Conservation (phyloP, 2,329 filamentous ascomycete species). For the Fusarium tricinctum region DNA sequence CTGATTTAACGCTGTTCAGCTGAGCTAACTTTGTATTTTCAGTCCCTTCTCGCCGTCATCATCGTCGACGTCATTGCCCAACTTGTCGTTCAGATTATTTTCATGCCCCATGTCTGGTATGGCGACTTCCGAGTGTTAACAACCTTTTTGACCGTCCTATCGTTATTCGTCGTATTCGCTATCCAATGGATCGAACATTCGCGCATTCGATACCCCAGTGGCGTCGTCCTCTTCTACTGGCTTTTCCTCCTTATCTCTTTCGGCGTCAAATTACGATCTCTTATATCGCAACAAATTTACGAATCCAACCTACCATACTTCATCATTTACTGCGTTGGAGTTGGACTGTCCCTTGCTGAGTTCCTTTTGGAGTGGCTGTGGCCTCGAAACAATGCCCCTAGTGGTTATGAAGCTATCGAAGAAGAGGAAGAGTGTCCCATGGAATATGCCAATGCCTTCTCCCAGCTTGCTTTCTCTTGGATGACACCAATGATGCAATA, state of each 20-base stretch:
- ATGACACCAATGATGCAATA: slow-evolving; percentile 99
- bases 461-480: slow-evolving; percentile 94
- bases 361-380: slow-evolving; percentile 89
- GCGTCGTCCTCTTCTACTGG: slow-evolving; percentile 93
- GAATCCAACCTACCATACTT: slow-evolving; percentile 79
- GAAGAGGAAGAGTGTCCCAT: slow-evolving; percentile 77
- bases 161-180: slow-evolving; percentile 79
- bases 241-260: slow-evolving; percentile 84
- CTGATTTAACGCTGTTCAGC: slow-evolving; percentile 8
- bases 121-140: slow-evolving; percentile 91
- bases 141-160: slow-evolving; percentile 77
- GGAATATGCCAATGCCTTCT: slow-evolving; percentile 95
- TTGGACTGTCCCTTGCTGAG: slow-evolving; percentile 77
- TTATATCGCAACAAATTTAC: slow-evolving; percentile 83
- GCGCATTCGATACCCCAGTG: slow-evolving; percentile 86
- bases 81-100: slow-evolving; percentile 80
- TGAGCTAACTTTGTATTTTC: slow-evolving; percentile 25
- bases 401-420: slow-evolving; percentile 69
- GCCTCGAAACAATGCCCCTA: slow-evolving; percentile 75
- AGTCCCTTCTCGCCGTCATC: slow-evolving; percentile 75
- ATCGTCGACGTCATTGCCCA: slow-evolving; percentile 78
- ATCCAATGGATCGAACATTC: slow-evolving; percentile 91
- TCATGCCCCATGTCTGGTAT: slow-evolving; percentile 77
- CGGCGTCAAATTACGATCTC: slow-evolving; percentile 85
- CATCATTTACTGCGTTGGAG: slow-evolving; percentile 77